phyloP scores from a whole-genome alignment of 352 stramenopile genomes.

The Blastocystis sp. region DNA sequence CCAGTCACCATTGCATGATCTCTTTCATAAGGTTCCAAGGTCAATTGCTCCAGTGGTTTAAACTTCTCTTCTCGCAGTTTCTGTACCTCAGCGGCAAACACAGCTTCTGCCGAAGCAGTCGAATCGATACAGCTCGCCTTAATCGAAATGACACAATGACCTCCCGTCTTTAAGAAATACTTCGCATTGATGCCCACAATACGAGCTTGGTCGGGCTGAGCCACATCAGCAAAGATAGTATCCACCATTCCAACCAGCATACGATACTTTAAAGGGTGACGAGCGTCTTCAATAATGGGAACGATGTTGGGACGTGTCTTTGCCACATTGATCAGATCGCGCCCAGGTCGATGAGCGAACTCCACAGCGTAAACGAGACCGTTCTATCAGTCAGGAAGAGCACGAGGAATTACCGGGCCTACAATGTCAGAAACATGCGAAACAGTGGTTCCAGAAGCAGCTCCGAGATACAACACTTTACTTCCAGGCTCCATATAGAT shows the following conservation, averaged over 20 bases:
- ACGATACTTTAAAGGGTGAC: slow-evolving; percentile 93
- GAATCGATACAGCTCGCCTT: slow-evolving; percentile 99
- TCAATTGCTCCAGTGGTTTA: slow-evolving; percentile 95
- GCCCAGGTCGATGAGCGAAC: slow-evolving; percentile 94
- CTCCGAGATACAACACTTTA: slow-evolving; percentile 97
- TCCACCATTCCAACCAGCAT: slow-evolving; percentile 99
- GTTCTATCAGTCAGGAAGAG: background rate
- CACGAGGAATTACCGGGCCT: slow-evolving; percentile 69
- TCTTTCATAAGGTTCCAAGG: slow-evolving; percentile 96
- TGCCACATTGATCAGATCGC: slow-evolving; percentile 97
- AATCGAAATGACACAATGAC: slow-evolving; percentile 98
- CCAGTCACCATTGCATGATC: slow-evolving; percentile 96
- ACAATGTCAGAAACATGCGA: slow-evolving; percentile 98
- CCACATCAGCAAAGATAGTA: slow-evolving; percentile 95
- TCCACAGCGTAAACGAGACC: slow-evolving; percentile 94
- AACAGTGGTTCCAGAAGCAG: slow-evolving; percentile 92
- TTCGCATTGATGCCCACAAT: slow-evolving; percentile 96
- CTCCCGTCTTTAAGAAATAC: slow-evolving; percentile 98
- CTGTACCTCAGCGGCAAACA: slow-evolving; percentile 91
- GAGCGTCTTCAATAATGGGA: slow-evolving; percentile 96
- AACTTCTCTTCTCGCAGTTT: slow-evolving; percentile 96
- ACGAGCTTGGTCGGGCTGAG: slow-evolving; percentile 95
- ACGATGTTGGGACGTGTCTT: slow-evolving; percentile 98
- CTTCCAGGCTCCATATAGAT: slow-evolving; percentile 92
- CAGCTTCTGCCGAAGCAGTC: slow-evolving; percentile 91